Conservation (phyloP, 1,284 basidiomycete genomes). For the Pyrrhoderma lamaoense region DNA sequence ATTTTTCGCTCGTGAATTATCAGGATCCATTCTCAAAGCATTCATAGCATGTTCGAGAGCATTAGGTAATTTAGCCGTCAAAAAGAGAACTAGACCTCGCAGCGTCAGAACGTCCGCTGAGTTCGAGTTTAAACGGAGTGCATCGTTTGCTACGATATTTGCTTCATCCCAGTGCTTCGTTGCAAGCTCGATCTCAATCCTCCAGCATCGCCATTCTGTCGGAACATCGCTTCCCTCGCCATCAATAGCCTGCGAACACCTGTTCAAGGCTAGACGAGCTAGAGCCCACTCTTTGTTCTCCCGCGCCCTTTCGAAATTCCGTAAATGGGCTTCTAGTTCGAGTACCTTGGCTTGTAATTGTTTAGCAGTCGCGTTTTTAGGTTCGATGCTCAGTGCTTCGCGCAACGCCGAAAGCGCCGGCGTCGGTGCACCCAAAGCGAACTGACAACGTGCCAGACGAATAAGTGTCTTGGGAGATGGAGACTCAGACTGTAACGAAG, state of each 20-base stretch:
- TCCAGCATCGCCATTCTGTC: conserved; percentile 72
- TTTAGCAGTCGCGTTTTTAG: conserved; percentile 46
- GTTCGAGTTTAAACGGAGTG: conserved; percentile 61
- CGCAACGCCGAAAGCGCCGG: conserved; percentile 59
- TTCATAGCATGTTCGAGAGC: conserved; percentile 67
- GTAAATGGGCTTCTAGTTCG: conserved; percentile 56
- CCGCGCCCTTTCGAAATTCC: conserved; percentile 53
- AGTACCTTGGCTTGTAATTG: conserved; percentile 56
- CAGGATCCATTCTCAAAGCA: conserved; percentile 77
- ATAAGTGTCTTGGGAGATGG: conserved; percentile 61
- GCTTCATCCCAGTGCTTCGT: conserved; percentile 66
- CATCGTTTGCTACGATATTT: conserved; percentile 65
- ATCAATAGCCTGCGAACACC: conserved; percentile 63
- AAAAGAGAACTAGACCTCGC: conserved; percentile 76
- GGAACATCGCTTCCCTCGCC: conserved; percentile 68
- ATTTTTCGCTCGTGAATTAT: conserved; percentile 60
- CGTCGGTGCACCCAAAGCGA: conserved; percentile 62
- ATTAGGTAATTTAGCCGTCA: conserved; percentile 64
- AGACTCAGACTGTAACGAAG: conserved; percentile 49
- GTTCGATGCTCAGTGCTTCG: conserved; percentile 47
- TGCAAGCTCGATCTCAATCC: conserved; percentile 67
- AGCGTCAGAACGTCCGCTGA: conserved; percentile 77
- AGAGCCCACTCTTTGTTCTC: conserved; percentile 61
- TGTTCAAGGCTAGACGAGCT: conserved; percentile 64
- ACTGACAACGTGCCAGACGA: conserved; percentile 73